Evolutionary conservation across 306 rosid species (phyloP).

Genomic region (Pachyrhizus erosus): DNA sequence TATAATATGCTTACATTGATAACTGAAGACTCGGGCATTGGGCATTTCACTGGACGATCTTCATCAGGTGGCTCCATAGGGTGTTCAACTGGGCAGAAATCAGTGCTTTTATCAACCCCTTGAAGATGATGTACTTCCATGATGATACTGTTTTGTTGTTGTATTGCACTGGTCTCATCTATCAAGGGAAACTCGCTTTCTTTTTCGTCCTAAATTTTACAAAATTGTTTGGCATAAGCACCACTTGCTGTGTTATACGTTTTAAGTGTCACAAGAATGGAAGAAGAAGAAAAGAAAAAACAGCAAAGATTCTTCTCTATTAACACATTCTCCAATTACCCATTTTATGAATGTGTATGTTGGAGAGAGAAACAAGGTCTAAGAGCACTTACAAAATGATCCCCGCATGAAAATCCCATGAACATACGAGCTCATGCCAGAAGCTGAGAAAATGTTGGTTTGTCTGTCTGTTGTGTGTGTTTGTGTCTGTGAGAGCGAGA

Average conservation of each 20-base stretch:
- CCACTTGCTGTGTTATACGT: background rate
- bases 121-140: constrained; percentile 54
- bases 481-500: constrained; percentile 36
- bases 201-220: constrained; percentile 50
- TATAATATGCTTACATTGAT: constrained; percentile 59
- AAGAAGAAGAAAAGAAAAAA: background rate
- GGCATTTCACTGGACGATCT: constrained; percentile 94
- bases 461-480: constrained; percentile 47
- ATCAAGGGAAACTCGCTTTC: constrained; percentile 54
- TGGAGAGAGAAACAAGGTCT: constrained; percentile 18
- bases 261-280: constrained; percentile 1
- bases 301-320: background rate
- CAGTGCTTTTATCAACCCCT: constrained; percentile 63
- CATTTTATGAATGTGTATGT: constrained; percentile 25
- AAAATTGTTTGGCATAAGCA: background rate
- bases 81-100: constrained; percentile 88
- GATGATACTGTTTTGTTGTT: constrained; percentile 39
- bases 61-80: constrained; percentile 92
- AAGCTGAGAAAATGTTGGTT: constrained; percentile 55
- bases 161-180: constrained; percentile 46
- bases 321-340: constrained; percentile 8
- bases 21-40: constrained; percentile 85
- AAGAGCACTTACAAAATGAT: constrained; percentile 62
- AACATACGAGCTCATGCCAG: constrained; percentile 48
- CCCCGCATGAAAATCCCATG: constrained; percentile 66